These are phyloP conservation scores for Periglandula ipomoeae DNA, from an alignment of 2,329 filamentous ascomycete species.

Conservation along the genomic window DNA sequence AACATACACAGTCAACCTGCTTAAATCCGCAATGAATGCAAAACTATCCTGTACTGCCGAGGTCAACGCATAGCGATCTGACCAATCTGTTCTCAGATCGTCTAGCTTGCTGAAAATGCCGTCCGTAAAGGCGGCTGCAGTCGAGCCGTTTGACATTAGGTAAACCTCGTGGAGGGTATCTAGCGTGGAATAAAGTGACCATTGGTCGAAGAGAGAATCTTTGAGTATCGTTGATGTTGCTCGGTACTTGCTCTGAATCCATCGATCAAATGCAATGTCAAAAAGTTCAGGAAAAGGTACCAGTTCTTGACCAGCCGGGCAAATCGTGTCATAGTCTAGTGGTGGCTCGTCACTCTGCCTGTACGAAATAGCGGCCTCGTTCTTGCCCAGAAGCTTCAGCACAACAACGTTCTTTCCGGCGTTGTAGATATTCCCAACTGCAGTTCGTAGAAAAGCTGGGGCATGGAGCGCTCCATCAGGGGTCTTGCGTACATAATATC, in stretches of 20 bases:
- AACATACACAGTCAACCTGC: slow-evolving; percentile 53
- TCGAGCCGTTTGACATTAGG: slow-evolving; percentile 64
- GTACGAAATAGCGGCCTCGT: slow-evolving; percentile 25
- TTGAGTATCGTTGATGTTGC: slow-evolving; percentile 59
- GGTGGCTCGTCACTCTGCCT: slow-evolving; percentile 28
- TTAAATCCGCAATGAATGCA: slow-evolving; percentile 45
- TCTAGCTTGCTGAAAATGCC: slow-evolving; percentile 71
- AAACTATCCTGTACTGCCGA: slow-evolving; percentile 70
- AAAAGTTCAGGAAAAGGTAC: slow-evolving; percentile 71
- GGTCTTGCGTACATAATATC: slow-evolving; percentile 58
- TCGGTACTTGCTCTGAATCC: slow-evolving; percentile 68
- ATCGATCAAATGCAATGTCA: slow-evolving; percentile 57
- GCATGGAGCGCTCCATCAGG: slow-evolving; percentile 53
- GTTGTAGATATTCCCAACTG: slow-evolving; percentile 66
- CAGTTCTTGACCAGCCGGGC: slow-evolving; percentile 36
- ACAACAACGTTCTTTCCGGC: slow-evolving; percentile 85
- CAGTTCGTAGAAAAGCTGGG: slow-evolving; percentile 64
- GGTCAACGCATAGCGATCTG: slow-evolving; percentile 72
- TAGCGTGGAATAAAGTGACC: slow-evolving; percentile 56
- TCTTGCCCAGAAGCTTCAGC: slow-evolving; percentile 59
- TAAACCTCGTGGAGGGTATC: slow-evolving; percentile 64
- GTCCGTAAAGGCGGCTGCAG: slow-evolving; percentile 55
- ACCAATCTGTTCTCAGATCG: slow-evolving; percentile 52
- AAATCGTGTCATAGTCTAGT: slow-evolving; percentile 50
- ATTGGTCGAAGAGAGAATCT: slow-evolving; percentile 57